A percentile compares a stretch with the other conserved stretches of the same genome.
These are phyloP conservation scores for Russula compacta DNA, from an alignment of 768 basidiomycete species.

Conservation along the genomic window DNA sequence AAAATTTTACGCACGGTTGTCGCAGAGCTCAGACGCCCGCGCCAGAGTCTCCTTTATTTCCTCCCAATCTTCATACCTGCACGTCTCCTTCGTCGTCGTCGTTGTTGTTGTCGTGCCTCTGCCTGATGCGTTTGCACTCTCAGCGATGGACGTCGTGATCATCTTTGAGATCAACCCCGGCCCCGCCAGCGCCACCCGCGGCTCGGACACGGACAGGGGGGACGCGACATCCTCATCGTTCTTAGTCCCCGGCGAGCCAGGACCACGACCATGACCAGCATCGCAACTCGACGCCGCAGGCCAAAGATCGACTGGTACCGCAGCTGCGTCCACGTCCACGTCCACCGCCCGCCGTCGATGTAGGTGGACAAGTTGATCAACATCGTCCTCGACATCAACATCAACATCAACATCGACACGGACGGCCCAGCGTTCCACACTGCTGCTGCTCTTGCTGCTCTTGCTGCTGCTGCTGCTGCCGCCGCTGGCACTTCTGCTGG, in stretches of 20 bases:
- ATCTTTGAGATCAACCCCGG: background rate
- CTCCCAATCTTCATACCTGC: conserved; percentile 49
- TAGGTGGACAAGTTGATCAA: no score
- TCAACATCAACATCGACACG: background rate
- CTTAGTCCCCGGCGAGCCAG: background rate
- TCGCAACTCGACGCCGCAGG: no score
- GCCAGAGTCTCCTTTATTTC: conserved; percentile 52
- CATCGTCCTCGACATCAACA: no score
- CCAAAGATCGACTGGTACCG: no score
- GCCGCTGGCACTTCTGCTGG: no score
- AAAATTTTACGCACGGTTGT: conserved; percentile 40
- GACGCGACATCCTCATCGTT: no score
- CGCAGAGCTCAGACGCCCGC: conserved; percentile 48
- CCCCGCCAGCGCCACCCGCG: no score
- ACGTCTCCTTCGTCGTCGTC: background rate
- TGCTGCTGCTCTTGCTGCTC: background rate
- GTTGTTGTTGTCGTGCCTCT: no score
- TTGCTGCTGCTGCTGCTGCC: background rate
- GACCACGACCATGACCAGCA: no score
- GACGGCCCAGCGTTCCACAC: conserved; percentile 14
- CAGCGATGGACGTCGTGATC: conserved; percentile 18
- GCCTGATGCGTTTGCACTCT: background rate
- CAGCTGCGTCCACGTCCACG: background rate
- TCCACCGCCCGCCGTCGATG: background rate
- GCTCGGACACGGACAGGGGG: no score